Conservation (phyloP, 192 early-diverging fungal genomes). For the Lobosporangium transversale region DNA sequence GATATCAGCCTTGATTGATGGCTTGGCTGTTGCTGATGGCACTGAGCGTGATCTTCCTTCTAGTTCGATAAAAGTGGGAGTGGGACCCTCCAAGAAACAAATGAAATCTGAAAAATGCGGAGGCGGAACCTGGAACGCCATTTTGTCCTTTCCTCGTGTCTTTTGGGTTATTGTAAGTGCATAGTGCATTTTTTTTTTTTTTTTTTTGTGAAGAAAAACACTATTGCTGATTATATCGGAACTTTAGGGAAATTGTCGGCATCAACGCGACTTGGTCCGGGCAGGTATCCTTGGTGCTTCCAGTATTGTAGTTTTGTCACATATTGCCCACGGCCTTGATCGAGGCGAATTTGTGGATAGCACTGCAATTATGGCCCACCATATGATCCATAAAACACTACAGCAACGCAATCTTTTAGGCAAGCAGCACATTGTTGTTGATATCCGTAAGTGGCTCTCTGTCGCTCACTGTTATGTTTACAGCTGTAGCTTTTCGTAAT, state of each 20-base stretch:
- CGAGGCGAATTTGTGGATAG: slow-evolving; percentile 57
- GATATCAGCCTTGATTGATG: not conserved
- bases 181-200: not conserved
- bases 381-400: slow-evolving; percentile 66
- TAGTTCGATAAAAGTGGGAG: too few species aligned
- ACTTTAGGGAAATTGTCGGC: slow-evolving; percentile 56
- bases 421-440: slow-evolving; percentile 53
- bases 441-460: slow-evolving; percentile 48
- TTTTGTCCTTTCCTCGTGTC: slow-evolving; percentile 57
- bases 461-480: not conserved
- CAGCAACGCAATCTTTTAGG: slow-evolving; percentile 31
- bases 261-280: slow-evolving; percentile 57
- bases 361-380: slow-evolving; percentile 68
- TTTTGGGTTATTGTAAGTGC: slow-evolving; percentile 56
- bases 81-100: too few species aligned
- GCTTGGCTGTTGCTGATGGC: too few species aligned
- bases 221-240: not conserved
- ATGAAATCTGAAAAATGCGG: not conserved
- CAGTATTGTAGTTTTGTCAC: slow-evolving; percentile 61
- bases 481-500: not conserved
- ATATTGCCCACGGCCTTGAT: slow-evolving; percentile 38
- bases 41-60: too few species aligned
- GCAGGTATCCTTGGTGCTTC: slow-evolving; percentile 57
- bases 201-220: not conserved
- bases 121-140: slow-evolving; percentile 31